Evolutionary conservation across 2,329 filamentous ascomycete species (phyloP).

Genomic region (Alternaria sp.): DNA sequence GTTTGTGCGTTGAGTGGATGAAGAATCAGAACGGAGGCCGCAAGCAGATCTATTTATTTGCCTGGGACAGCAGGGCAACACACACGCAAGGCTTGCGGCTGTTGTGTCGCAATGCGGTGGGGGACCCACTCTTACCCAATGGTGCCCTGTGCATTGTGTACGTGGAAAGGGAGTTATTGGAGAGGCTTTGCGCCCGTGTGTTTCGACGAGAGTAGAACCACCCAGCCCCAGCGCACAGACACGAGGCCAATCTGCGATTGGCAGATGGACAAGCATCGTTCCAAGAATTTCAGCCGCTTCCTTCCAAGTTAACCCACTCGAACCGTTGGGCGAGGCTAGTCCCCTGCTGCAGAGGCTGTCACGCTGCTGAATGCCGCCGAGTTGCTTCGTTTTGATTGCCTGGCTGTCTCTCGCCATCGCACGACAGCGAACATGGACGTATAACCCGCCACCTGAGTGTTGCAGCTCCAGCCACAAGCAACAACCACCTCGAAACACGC

Average conservation of each 20-base stretch:
- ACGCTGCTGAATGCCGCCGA: constrained; percentile 11
- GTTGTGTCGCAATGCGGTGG: constrained; percentile 16
- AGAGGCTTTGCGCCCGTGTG: constrained; percentile 20
- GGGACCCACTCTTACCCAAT: constrained; percentile 5
- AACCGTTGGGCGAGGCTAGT: constrained; percentile 17
- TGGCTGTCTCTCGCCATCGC: neutral
- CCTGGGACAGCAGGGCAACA: constrained; percentile 7
- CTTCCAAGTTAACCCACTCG: constrained; percentile 14
- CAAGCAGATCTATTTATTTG: constrained; percentile 25
- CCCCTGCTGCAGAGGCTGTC: constrained; percentile 1
- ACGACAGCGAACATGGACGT: neutral
- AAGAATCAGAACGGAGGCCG: constrained; percentile 14
- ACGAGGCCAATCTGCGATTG: constrained; percentile 8
- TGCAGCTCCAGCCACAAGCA: constrained; percentile 1
- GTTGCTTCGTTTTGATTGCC: constrained; percentile 10
- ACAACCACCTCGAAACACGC: neutral
- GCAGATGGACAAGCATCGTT: constrained; percentile 28
- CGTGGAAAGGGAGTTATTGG: constrained; percentile 8
- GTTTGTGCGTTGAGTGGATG: constrained; percentile 14
- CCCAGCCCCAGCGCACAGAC: constrained; percentile 21
- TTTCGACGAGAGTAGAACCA: constrained; percentile 12
- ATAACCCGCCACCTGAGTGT: neutral
- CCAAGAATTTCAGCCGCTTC: constrained; percentile 22
- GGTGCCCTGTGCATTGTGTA: constrained; percentile 3
- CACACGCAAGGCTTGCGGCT: constrained; percentile 12